phyloP scores from a whole-genome alignment of 306 rosid species.

The Quercus suber region DNA sequence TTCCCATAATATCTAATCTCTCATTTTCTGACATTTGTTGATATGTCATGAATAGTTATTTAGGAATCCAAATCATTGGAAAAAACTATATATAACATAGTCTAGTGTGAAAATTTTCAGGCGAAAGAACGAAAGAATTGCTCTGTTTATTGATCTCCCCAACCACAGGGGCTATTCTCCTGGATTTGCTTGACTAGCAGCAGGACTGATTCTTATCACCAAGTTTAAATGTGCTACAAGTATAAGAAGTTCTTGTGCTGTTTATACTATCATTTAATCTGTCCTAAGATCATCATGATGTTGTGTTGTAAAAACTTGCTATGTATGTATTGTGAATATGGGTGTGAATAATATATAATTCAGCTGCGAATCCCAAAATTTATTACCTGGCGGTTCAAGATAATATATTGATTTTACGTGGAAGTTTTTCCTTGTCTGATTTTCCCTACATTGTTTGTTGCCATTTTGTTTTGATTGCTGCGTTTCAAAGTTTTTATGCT shows the following conservation, averaged over 20 bases:
- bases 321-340: conserved; percentile 30
- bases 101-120: conserved; percentile 37
- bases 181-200: conserved; percentile 21
- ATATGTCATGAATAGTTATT: neutral
- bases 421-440: neutral
- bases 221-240: conserved; percentile 22
- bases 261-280: conserved; percentile 24
- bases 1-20: conserved; percentile 4
- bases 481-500: neutral
- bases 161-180: conserved; percentile 24
- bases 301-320: conserved; percentile 15
- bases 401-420: neutral
- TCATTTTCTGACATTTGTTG: neutral
- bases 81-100: conserved; percentile 1
- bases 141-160: conserved; percentile 19
- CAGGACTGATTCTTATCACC: conserved; percentile 23
- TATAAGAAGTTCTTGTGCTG: conserved; percentile 26
- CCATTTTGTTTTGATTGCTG: neutral
- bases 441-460: neutral
- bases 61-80: neutral
- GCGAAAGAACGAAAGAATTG: conserved; percentile 30
- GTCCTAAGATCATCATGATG: neutral
- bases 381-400: conserved; percentile 8
- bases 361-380: neutral
- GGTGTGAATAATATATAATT: conserved; percentile 15